Evolutionary conservation across 257 asterid species (phyloP), one percentile per base, ranked within the genome.

Genomic region (Anisodus acutangulus): DNA sequence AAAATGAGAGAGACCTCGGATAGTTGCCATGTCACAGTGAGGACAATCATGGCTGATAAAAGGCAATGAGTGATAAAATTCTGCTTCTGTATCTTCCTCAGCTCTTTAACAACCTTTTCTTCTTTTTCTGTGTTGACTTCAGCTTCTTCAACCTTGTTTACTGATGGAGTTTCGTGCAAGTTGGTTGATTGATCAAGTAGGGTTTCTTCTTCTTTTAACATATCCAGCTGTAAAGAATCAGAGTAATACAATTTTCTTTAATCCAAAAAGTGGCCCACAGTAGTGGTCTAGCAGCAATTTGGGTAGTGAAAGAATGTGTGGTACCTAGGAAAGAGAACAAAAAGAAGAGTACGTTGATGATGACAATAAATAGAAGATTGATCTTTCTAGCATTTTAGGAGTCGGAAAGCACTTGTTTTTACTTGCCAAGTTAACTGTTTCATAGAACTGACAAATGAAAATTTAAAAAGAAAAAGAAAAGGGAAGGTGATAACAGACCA

Each of bases 11-110:
- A 93, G 4, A 93, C 91, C 76, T 94, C 97, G 0, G 99, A 96
- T 60, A 94, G 78, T 81, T 94, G 98, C 99, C 99, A 96, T 22
- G 89, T 86, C 12, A 92, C 54, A 1, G 99, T 96, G 81, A 94
- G 84, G 2, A 91, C 79, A 11, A 96, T 91, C 94, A 92, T 85
- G 31, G 87, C 90, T 3, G 97, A 87, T 10, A 96, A 81, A 55
- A 95, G 98, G 64, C 90, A 88, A 59, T 94, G 99, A 2, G 98
- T 95, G 26, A 92, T 86, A 15, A 84, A 37, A 59, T 95, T 95
- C 93, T 94, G 98, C 87, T 83, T 90, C 86, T 88, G 88, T 3
- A 93, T 63, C n/a, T 84, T 83, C 89, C 82, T 92, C 6, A 95
- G 85, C 88, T 94, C 98, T 86, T 89, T 89, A 39, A 91, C 58